These are phyloP conservation scores for Fallopia convolvulus DNA, from an alignment of 148 eudicot genomes.

Conservation along the genomic window DNA sequence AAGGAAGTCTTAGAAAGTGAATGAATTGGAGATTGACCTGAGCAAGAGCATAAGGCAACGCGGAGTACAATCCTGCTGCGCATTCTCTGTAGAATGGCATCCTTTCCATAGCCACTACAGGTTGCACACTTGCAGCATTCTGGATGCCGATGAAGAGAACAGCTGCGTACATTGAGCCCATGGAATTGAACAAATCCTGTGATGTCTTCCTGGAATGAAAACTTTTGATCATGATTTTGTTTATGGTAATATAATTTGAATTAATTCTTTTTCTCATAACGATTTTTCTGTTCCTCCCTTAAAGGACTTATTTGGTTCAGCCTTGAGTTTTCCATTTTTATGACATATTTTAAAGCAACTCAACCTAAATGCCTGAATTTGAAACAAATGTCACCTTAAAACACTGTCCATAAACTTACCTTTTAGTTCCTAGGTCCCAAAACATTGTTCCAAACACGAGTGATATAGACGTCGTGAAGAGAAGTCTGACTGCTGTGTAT, in stretches of 20 bases:
- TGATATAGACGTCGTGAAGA: conserved; percentile 41
- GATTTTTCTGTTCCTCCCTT: too few species aligned
- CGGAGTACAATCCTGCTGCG: conserved; percentile 83
- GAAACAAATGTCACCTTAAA: too few species aligned
- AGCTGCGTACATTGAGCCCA: conserved; percentile 74
- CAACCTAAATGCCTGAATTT: too few species aligned
- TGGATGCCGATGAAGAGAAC: conserved; percentile 51
- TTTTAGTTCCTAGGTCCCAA: conserved; percentile 65
- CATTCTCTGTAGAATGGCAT: conserved; percentile 69
- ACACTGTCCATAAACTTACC: conserved; percentile 22
- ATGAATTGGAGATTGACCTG: conserved; percentile 31
- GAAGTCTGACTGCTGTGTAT: conserved; percentile 58
- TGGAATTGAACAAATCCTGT: conserved; percentile 50
- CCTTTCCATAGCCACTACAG: conserved; percentile 61
- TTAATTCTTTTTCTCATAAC: too few species aligned
- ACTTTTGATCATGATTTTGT: too few species aligned
- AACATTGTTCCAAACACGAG: conserved; percentile 62
- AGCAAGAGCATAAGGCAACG: conserved; percentile 71
- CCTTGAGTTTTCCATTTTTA: too few species aligned
- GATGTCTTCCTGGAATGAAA: conserved; percentile 21
- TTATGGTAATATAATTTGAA: too few species aligned
- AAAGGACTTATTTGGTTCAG: too few species aligned
- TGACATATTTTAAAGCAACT: too few species aligned
- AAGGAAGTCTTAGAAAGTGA: not conserved
- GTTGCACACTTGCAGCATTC: conserved; percentile 60